Conservation (phyloP, 345 rosid genomes). For the Gossypioides kirkii region DNA sequence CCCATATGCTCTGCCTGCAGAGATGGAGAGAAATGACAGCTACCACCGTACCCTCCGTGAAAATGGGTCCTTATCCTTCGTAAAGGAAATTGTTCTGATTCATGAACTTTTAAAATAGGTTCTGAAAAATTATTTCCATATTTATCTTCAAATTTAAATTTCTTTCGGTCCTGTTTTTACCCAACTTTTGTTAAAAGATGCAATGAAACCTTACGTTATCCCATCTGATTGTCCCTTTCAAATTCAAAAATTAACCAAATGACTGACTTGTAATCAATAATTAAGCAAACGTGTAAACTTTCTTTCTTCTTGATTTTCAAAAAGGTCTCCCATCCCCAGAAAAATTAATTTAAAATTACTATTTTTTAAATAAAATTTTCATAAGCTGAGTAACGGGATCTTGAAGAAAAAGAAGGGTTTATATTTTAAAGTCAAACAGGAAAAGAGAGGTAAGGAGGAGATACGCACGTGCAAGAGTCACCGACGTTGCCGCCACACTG, state of each 20-base stretch:
- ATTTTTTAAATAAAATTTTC: no score
- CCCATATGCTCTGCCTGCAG: not conserved
- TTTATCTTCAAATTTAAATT: no score
- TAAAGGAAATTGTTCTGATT: not conserved
- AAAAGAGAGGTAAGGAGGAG: not conserved
- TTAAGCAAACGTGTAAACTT: not conserved
- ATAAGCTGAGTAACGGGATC: no score
- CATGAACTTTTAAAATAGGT: no score
- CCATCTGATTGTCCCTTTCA: not conserved
- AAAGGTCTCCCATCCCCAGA: not conserved
- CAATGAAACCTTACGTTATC: not conserved
- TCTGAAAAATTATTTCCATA: no score
- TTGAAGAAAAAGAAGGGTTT: not conserved
- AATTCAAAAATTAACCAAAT: not conserved
- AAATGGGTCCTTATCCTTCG: not conserved
- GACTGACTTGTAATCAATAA: not conserved
- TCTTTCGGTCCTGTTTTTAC: no score
- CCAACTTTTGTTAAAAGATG: not conserved
- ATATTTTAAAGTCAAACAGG: not conserved
- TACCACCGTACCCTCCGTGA: not conserved
- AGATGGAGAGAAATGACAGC: not conserved
- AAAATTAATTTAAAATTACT: not conserved
- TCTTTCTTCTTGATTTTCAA: not conserved
- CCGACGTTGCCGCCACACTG: conserved; percentile 99
- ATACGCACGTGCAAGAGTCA: conserved; percentile 77